Evolutionary conservation across 441 rosid genomes (phyloP), one percentile per base, ranked within the genome.

Genomic region (Pelargonium myrrhifolium): DNA sequence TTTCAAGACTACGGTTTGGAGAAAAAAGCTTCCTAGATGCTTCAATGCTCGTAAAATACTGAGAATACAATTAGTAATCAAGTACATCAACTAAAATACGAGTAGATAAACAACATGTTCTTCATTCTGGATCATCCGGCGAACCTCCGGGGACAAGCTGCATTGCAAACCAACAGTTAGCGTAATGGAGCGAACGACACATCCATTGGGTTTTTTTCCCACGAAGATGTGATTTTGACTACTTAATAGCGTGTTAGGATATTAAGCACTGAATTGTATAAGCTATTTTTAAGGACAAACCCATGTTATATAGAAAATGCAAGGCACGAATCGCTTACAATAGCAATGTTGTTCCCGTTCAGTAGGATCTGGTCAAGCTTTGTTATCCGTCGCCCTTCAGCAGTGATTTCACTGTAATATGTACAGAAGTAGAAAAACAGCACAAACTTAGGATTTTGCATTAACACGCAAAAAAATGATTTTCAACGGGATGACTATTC

Each of bases 361-460:
- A 93, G 96, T 65, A 93, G 77, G 73, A 93, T 93, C 77, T 91
- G 99, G 81, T 91, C 97, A 62, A 91, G 99, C 90, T 93, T 93
- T 37, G 99, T 91, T 40, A 93, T 85, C 68, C 99, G 80, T 66
- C 89, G 80, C 63, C 97, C 99, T 82, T 93, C 99, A 24, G 96
- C 70, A 26, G 99, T 88, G 71, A 93, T 87, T 79, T 91, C 99
- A 76, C 99, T 91, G 79, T 39, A 67, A 77, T 6, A 62, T 3
- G 43, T 0, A 69, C 26, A 39, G 12, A 74, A 63, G 24, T 60
- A 65, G 62, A 72, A 9, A 68, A 55, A 8, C 64, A 76, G 66
- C 6, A 7, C 66, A 74, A 70, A 18, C 21, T 55, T 55, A 55
- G 61, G 20, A 55, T 55, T 55, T 24, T 55, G 61, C 24, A 55